Evolutionary conservation across 225 moss, liverwort and hornwort species (phyloP).

Genomic region (Sphagnum tenellum): DNA sequence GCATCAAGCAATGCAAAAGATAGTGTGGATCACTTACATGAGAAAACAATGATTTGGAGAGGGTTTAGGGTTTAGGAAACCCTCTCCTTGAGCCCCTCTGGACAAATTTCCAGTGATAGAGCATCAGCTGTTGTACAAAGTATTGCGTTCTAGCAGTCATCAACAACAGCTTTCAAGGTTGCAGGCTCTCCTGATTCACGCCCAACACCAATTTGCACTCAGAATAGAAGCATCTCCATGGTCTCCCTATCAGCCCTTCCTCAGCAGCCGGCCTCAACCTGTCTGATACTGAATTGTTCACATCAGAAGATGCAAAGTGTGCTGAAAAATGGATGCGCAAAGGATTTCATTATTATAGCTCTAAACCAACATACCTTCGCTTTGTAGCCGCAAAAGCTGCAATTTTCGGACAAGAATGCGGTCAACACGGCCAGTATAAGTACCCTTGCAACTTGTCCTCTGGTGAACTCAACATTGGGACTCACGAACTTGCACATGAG

Average conservation of each 20-base stretch:
- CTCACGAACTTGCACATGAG: slow-evolving; percentile 86
- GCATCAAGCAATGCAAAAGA: no score
- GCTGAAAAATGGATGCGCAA: no score
- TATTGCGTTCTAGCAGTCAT: slow-evolving; percentile 80
- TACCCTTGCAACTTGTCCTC: slow-evolving; percentile 74
- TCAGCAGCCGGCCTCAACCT: slow-evolving; percentile 68
- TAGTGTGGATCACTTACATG: no score
- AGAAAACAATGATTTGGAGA: no score
- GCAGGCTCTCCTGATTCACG: slow-evolving; percentile 62
- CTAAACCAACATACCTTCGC: slow-evolving; percentile 39
- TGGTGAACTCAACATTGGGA: slow-evolving; percentile 82
- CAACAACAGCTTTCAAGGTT: slow-evolving; percentile 58
- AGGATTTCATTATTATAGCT: no score
- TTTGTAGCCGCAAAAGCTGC: slow-evolving; percentile 81
- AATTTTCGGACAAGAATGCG: slow-evolving; percentile 82
- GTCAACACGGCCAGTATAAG: slow-evolving; percentile 65
- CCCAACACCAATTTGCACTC: slow-evolving; percentile 64
- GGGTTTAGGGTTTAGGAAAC: slow-evolving; percentile 12
- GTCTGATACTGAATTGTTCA: neutral
- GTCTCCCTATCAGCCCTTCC: slow-evolving; percentile 14
- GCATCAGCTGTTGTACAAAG: slow-evolving; percentile 74
- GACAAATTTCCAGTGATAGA: slow-evolving; percentile 74
- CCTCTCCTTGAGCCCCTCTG: slow-evolving; percentile 79
- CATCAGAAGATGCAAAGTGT: no score
- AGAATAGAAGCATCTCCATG: slow-evolving; percentile 64